These are phyloP conservation scores for Candolleomyces eurysporus DNA, from an alignment of 768 basidiomycete species.

Conservation along the genomic window DNA sequence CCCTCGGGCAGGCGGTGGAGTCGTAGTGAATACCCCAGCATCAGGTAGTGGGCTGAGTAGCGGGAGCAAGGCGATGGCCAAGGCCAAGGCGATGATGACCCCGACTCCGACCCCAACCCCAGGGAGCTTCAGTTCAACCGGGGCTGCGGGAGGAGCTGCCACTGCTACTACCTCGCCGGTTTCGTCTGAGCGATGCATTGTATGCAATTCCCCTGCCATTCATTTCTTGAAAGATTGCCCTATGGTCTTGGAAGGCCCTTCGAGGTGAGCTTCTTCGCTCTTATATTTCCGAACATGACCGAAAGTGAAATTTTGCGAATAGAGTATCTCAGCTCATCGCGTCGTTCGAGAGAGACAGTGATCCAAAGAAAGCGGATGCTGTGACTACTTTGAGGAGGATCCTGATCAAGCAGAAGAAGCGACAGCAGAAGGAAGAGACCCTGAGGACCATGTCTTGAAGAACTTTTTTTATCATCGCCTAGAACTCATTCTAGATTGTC, in stretches of 20 bases:
- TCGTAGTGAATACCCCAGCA: not conserved
- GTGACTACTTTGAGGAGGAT: slow-evolving; percentile 20
- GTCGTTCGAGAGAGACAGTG: slow-evolving; percentile 17
- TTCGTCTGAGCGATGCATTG: not conserved
- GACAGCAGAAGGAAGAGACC: not conserved
- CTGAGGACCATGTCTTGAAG: too few relatives aligned
- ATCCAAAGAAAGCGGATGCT: slow-evolving; percentile 12
- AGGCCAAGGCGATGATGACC: not conserved
- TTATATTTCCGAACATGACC: not conserved
- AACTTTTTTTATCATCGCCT: too few relatives aligned
- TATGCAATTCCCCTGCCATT: not conserved
- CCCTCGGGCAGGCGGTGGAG: not conserved
- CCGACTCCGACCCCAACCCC: not conserved
- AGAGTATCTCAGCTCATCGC: slow-evolving; percentile 22
- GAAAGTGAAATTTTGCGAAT: slow-evolving; percentile 15
- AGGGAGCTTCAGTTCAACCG: not conserved
- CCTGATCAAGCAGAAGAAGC: slow-evolving; percentile 19
- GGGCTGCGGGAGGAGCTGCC: not conserved
- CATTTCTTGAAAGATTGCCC: slow-evolving; percentile 44
- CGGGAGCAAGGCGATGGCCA: not conserved
- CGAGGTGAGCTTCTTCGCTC: slow-evolving; percentile 39
- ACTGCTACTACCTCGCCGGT: not conserved
- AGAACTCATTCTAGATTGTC: too few relatives aligned
- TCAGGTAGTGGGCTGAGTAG: not conserved
- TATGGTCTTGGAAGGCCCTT: slow-evolving; percentile 47